These are phyloP conservation scores for Psilocybe mexicana DNA, from an alignment of 1,284 basidiomycete species.

Conservation along the genomic window DNA sequence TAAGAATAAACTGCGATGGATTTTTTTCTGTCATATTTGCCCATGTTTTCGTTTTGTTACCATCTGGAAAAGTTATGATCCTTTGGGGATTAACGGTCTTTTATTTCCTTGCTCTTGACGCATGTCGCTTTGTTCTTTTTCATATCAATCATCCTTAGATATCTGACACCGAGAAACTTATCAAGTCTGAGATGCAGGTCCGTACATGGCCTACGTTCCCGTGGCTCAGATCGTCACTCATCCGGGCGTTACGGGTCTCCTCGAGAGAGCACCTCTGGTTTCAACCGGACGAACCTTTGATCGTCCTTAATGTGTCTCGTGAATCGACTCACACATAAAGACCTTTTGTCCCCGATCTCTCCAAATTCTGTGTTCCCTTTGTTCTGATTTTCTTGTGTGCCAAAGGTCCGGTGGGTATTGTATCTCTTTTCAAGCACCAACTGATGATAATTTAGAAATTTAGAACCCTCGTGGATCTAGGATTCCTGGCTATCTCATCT, in stretches of 20 bases:
- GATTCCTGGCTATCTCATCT: slow-evolving; percentile 2
- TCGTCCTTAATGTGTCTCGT: background rate
- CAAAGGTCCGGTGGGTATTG: background rate
- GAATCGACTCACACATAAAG: background rate
- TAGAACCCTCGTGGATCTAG: slow-evolving; percentile 11
- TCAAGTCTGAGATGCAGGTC: slow-evolving; percentile 12
- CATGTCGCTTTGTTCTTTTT: background rate
- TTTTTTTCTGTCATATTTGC: slow-evolving; percentile 3
- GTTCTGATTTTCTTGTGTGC: background rate
- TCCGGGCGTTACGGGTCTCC: slow-evolving; percentile 13
- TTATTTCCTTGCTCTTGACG: slow-evolving; percentile 1
- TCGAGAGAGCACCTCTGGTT: background rate
- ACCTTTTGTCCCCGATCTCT: no score
- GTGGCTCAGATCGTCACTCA: slow-evolving; percentile 1
- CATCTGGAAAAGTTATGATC: background rate
- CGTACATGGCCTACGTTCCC: slow-evolving; percentile 1
- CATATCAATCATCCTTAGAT: slow-evolving; percentile 12
- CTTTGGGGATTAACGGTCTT: slow-evolving; percentile 7
- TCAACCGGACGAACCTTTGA: background rate
- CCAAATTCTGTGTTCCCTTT: background rate
- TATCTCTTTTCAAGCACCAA: background rate
- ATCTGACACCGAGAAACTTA: slow-evolving; percentile 10
- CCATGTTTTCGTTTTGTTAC: slow-evolving; percentile 5
- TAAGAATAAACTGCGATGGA: slow-evolving; percentile 1
- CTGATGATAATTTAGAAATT: background rate